Evolutionary conservation across 768 basidiomycete species (phyloP), one percentile per base, ranked within the genome.

Genomic region (Ramaria sp.): DNA sequence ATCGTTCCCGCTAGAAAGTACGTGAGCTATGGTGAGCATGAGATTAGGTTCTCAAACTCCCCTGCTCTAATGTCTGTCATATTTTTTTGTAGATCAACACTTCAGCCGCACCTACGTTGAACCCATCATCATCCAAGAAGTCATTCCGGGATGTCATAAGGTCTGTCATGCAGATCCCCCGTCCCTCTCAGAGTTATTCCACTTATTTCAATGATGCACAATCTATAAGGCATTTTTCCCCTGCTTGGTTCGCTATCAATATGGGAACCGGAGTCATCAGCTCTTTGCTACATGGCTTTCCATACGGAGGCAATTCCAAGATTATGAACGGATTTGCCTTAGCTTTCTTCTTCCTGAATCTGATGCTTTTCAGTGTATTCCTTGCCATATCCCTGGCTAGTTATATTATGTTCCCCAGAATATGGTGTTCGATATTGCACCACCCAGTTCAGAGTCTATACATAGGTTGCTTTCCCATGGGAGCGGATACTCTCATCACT

Each of bases 181-280:
- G 34, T 13, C 42, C 17, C 19, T 49, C 7, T 6, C 24, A n/a
- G n/a, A 48, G 10, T 4, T 27, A 52, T 49, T 52, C n/a, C 37
- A 34, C 20, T 7, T 11, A 20, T 22, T 49, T 17, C 22, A n/a
- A 49, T 17, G 12, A 20, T 33, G 12, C 24, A 30, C 15, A 7
- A 49, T 13, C 17, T 27, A 10, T 30, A 12, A 58, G 57, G 39
- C 45, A 57, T 24, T 60, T 60, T 39, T 46, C 59, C 15, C 59
- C 59, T 7, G 54, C 57, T 45, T 60, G 59, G 59, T 58, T 52
- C 39, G 49, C 55, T n/a, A 41, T 60, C 59, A 60, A 45, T 17
- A 60, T 60, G 59, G 59, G 59, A 3, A 57, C 57, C 4, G 59
- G 56, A 15, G 54, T 54, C 12, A 47, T 60, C 24, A 53, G 56